These are phyloP conservation scores for Suillus placidus DNA, from an alignment of 768 basidiomycete genomes.

Conservation along the genomic window DNA sequence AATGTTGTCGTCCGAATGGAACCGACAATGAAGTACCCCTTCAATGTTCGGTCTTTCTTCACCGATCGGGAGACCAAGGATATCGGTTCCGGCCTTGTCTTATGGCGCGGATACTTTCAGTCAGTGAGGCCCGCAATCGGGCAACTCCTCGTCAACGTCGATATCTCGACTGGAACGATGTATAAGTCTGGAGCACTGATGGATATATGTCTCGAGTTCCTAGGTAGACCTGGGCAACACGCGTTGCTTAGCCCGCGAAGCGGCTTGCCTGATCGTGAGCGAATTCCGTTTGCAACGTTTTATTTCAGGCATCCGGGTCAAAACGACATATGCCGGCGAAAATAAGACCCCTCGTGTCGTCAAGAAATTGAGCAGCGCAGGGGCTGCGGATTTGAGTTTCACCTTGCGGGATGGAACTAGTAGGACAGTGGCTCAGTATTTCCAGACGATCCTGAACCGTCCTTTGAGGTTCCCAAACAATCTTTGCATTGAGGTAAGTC, in stretches of 20 bases:
- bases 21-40: slow-evolving; percentile 67
- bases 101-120: slow-evolving; percentile 85
- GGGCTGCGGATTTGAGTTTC: slow-evolving; percentile 60
- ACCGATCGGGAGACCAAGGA: slow-evolving; percentile 53
- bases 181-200: slow-evolving; percentile 66
- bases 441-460: slow-evolving; percentile 52
- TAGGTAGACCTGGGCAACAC: slow-evolving; percentile 37
- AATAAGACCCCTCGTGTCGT: slow-evolving; percentile 57
- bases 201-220: slow-evolving; percentile 57
- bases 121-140: slow-evolving; percentile 70
- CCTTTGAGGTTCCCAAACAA: slow-evolving; percentile 62
- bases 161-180: slow-evolving; percentile 78
- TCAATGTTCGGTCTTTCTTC: slow-evolving; percentile 77
- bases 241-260: slow-evolving; percentile 42
- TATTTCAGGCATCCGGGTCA: slow-evolving; percentile 53
- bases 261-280: slow-evolving; percentile 52
- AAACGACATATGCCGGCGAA: slow-evolving; percentile 43
- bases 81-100: slow-evolving; percentile 64
- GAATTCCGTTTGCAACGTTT: slow-evolving; percentile 58
- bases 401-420: slow-evolving; percentile 55
- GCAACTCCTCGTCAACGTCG: slow-evolving; percentile 70
- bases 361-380: slow-evolving; percentile 56
- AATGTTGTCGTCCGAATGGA: slow-evolving; percentile 80
- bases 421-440: slow-evolving; percentile 66
- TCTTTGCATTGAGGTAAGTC: slow-evolving; percentile 66